Base-by-base conservation (phyloP, 2,329 filamentous ascomycete genomes). In the Cladosporium phlei region DNA sequence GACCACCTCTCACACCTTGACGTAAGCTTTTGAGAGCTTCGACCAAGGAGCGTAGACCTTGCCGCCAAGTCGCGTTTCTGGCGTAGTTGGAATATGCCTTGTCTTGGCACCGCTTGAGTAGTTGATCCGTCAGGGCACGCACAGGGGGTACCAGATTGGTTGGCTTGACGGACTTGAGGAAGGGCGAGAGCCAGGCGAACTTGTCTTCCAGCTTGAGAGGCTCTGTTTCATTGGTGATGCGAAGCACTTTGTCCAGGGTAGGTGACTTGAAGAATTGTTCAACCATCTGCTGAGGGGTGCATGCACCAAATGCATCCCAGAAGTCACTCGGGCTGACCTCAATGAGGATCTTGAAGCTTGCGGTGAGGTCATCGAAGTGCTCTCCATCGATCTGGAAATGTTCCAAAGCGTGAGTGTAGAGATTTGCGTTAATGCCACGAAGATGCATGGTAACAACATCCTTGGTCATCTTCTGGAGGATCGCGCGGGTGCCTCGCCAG, bases 221-320 rank as follows among this genome's bases (percentile, higher is more conserved):
- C 25, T 78, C 74, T n/a, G 76, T 74, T 33, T 76, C 71, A 6
- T 72, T 65, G 3, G 71, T 72, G 51, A 71, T 72, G 53, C 75
- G 72, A 10, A 90, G 73, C 5, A 86, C 63, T n/a, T 68, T 68
- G 25, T 75, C 75, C 56, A 86, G 80, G 3, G 78, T 74, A 6
- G 83, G 82, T 52, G 85, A 89, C 49, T 78, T 79, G 57, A 93
- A 87, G 33, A 95, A 79, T 53, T 89, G 79, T 61, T 96, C 89
- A n/a, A 88, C 80, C 38, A 97, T 80, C 25, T 84, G 81, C 32
- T 83, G 82, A 3, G 88, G 85, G 1, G 86, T 85, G 40, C 91
- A 87, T 22, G 88, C 80, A 40, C 86, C 83, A 69, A 95, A 84
- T 2, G 88, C 84, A 57, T 88, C 85, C 91, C 91, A 96, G 57